Conservation (phyloP, 2,329 filamentous ascomycete genomes). For the Sporothrix curviconia region DNA sequence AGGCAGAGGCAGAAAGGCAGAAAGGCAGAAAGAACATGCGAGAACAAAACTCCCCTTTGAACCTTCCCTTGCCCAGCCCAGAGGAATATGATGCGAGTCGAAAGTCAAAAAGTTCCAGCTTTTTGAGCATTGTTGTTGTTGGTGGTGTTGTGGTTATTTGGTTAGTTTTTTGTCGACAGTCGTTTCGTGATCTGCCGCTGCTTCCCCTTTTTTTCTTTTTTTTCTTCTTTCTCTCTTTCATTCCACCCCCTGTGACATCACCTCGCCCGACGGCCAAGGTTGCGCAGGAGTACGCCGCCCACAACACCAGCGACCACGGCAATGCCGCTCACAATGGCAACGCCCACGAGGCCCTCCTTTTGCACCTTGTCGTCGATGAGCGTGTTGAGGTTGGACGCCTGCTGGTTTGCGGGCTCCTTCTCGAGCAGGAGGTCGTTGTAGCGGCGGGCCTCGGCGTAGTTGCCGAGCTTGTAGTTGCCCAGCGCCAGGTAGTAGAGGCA, state of each 20-base stretch:
- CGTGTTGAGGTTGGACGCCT: conserved; percentile 76
- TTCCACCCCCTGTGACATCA: conserved; percentile 29
- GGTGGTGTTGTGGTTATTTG: neutral
- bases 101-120: conserved; percentile 12
- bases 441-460: conserved; percentile 87
- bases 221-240: no score
- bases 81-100: no score
- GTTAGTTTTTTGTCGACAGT: neutral
- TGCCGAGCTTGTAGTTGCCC: conserved; percentile 96
- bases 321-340: conserved; percentile 89
- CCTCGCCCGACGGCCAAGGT: conserved; percentile 58
- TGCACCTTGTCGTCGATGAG: conserved; percentile 95
- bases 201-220: no score
- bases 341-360: conserved; percentile 86
- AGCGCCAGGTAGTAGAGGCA: conserved; percentile 97
- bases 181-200: no score
- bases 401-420: conserved; percentile 84
- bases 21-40: conserved; percentile 1
- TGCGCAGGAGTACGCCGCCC: conserved; percentile 77
- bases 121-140: neutral
- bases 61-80: neutral
- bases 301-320: conserved; percentile 91
- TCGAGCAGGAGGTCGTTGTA: conserved; percentile 93
- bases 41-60: conserved; percentile 7
- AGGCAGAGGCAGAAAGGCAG: neutral